Evolutionary conservation across 768 basidiomycete species (phyloP), one percentile per base, ranked within the genome.

Genomic region (Serendipita sp.): DNA sequence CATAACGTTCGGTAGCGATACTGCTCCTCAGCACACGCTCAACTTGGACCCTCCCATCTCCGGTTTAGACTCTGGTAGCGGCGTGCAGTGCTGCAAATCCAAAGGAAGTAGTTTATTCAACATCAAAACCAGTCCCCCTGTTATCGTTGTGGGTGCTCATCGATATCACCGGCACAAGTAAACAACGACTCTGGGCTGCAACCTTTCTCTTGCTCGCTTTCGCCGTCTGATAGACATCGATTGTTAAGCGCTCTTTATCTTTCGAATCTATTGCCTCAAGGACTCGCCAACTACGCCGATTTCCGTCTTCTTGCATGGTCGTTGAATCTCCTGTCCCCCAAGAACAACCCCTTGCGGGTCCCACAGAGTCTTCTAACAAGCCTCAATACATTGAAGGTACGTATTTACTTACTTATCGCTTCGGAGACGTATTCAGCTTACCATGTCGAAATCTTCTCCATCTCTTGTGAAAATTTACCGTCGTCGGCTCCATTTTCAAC

Each of bases 171-270:
- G 41, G 41, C 41, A 41, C 41, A 41, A 41, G 13, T 13, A 41
- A 41, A 41, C 41, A 41, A 13, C 41, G 13, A 41, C 41, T 41
- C 13, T 41, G 41, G 23, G 41, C 41, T 41, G 41, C 41, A 7
- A 41, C 41, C 48, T 52, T 32, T 18, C 48, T 52, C 48, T 23
- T 32, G 18, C 48, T 52, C 48, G 48, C 56, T 60, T 28, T 60
- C 56, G 56, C 36, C 36, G 35, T 60, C 56, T 35, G 56, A 60
- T 60, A 60, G 56, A 36, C 16, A 60, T 60, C 56, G 56, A 60
- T n/a, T 38, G 16, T 38, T 23, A 28, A 35, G 16, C 36, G 23
- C 10, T 60, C 36, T 60, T 60, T 60, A 60, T 60, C 56, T 36
- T 60, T 60, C 34, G 28, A 60, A 36, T 28, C 35, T 60, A 60